These are phyloP conservation scores for Tetrapisispora namnaoensis DNA, from an alignment of 805 yeast genomes.

Conservation along the genomic window DNA sequence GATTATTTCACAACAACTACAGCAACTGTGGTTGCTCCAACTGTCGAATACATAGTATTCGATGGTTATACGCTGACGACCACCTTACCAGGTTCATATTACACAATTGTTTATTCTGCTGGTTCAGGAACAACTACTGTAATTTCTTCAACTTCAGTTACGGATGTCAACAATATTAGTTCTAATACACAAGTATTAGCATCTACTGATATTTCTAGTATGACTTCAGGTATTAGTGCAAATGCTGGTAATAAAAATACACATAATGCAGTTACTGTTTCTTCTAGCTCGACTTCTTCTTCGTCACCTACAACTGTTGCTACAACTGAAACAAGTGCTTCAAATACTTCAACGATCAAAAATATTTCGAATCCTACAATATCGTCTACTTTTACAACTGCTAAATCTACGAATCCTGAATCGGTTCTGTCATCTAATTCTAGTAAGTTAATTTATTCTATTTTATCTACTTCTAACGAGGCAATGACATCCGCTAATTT, in stretches of 20 bases:
- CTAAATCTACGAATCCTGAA: no score
- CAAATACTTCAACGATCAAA: no score
- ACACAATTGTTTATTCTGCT: background rate
- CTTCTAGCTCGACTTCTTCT: background rate
- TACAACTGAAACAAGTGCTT: background rate
- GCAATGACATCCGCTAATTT: no score
- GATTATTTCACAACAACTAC: slow-evolving; percentile 34
- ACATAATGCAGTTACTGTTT: background rate
- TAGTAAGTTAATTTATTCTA: no score
- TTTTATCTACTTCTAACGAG: no score
- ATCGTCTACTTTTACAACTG: no score
- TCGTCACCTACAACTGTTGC: background rate
- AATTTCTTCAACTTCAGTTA: background rate
- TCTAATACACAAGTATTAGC: background rate
- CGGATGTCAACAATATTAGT: background rate
- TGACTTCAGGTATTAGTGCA: no score
- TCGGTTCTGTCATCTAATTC: no score
- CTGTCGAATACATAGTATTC: slow-evolving; percentile 32
- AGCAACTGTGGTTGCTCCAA: slow-evolving; percentile 32
- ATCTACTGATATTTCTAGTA: background rate
- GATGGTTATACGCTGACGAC: slow-evolving; percentile 32
- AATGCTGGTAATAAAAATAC: background rate
- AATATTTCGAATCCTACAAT: no score
- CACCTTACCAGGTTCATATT: slow-evolving; percentile 14
- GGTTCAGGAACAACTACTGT: background rate